Conservation (phyloP, 73 alveolate genomes). For the Chromera velia region DNA sequence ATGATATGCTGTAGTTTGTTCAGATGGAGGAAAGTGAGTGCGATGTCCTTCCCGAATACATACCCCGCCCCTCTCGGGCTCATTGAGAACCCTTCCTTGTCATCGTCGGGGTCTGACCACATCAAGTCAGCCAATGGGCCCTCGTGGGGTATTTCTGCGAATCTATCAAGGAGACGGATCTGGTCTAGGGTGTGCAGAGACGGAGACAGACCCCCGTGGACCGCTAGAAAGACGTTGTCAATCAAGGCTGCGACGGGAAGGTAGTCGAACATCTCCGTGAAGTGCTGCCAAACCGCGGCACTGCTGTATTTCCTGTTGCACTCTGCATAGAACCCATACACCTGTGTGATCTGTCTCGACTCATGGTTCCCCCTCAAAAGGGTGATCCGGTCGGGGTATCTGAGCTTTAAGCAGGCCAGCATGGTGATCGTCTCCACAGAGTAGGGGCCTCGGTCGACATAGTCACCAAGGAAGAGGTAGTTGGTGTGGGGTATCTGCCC, state of each 20-base stretch:
- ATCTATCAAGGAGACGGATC: constrained; percentile 81
- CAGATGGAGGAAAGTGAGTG: constrained; percentile 64
- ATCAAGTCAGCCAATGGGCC: constrained; percentile 95
- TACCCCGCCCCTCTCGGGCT: constrained; percentile 93
- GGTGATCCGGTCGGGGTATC: constrained; percentile 58
- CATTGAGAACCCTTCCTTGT: constrained; percentile 8
- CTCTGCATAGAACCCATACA: constrained; percentile 67
- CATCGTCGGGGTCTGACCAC: constrained; percentile 57
- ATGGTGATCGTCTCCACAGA: constrained; percentile 59
- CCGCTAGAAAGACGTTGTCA: constrained; percentile 73
- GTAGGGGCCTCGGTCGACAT: constrained; percentile 59
- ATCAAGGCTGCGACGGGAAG: constrained; percentile 84
- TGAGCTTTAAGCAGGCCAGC: constrained; percentile 54
- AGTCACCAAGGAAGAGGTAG: constrained; percentile 62
- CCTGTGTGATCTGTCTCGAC: constrained; percentile 57
- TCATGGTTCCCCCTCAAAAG: constrained; percentile 66
- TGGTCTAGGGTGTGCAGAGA: constrained; percentile 76
- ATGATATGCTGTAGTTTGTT: constrained; percentile 71
- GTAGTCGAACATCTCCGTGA: constrained; percentile 70
- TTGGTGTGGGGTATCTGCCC: constrained; percentile 47
- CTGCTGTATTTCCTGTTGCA: constrained; percentile 54
- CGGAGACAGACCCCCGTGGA: constrained; percentile 92
- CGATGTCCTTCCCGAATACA: constrained; percentile 87
- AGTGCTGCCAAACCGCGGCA: constrained; percentile 57
- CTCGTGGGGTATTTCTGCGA: constrained; percentile 96